Conservation (phyloP, 768 basidiomycete genomes). For the Boletellus ananiceps region DNA sequence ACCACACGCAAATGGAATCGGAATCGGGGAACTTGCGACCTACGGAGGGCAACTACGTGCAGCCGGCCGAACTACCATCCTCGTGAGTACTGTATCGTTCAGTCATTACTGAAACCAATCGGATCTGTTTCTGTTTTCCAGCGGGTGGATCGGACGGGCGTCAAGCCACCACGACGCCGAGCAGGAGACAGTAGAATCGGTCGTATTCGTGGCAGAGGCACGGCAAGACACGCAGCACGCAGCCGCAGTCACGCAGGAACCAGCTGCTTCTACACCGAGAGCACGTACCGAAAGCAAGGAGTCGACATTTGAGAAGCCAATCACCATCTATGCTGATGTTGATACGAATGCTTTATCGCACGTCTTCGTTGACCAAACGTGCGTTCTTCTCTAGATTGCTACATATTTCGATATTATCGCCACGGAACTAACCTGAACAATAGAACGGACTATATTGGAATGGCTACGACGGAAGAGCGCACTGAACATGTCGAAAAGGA, state of each 20-base stretch:
- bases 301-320: neutral
- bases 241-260: no score
- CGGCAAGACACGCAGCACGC: neutral
- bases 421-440: neutral
- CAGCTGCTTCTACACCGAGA: neutral
- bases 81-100: slow-evolving; percentile 1
- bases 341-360: no score
- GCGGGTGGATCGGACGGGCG: no score
- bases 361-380: neutral
- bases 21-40: neutral
- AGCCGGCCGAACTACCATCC: neutral
- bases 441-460: neutral
- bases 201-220: neutral
- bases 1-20: neutral
- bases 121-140: neutral
- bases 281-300: neutral
- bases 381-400: neutral
- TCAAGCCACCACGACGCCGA: neutral
- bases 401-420: no score
- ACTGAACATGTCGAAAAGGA: neutral
- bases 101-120: neutral
- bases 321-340: neutral
- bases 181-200: neutral
- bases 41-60: neutral
- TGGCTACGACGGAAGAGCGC: neutral